Base-by-base conservation (phyloP, 2,329 filamentous ascomycete genomes). In the Diaporthe capsici region DNA sequence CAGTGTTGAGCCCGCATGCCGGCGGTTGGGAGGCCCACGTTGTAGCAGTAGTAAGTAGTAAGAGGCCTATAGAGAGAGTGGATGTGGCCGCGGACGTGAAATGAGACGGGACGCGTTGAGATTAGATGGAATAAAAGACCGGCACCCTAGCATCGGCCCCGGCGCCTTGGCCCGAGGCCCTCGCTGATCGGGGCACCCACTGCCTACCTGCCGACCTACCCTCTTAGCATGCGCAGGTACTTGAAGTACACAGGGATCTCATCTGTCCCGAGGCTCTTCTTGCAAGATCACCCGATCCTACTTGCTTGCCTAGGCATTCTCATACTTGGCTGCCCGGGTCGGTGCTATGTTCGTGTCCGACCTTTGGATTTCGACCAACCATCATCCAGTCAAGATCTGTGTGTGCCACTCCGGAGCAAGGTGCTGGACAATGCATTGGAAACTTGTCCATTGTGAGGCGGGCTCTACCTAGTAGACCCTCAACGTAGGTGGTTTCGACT, bases 21-120 rank as follows among this genome's bases (percentile, higher is more conserved):
- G 65, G 31, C 5, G 49, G 65, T 9, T 70, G 49, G 34, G 28
- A 53, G 65, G 31, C 31, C 61, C 4, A 51, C 20, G 44, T 28
- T 7, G 6, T 28, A 37, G n/a, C 28, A n/a, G 10, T 12, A 12
- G n/a, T 53, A 20, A 12, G n/a, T 53, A 20, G 15, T 25, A 28
- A 42, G 58, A 60, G 58, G 58, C 34, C 44, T 44, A 47, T 13
- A 22, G 28, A n/a, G 61, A 17, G 17, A 51, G 20, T 42, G 65
- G 65, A 28, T 22, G 60, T 47, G 39, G 42, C 5, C 58, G 9
- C 22, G 65, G 65, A 28, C 31, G 44, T 68, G 65, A 42, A 70
- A 70, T 70, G 65, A 70, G 65, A 42, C 65, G 47, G 47, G 49
- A 70, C 65, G 49, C 49, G 65, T 55, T 70, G 65, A 70, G 65